phyloP scores from a whole-genome alignment of 257 asterid genomes.

The Primulina tabacum region DNA sequence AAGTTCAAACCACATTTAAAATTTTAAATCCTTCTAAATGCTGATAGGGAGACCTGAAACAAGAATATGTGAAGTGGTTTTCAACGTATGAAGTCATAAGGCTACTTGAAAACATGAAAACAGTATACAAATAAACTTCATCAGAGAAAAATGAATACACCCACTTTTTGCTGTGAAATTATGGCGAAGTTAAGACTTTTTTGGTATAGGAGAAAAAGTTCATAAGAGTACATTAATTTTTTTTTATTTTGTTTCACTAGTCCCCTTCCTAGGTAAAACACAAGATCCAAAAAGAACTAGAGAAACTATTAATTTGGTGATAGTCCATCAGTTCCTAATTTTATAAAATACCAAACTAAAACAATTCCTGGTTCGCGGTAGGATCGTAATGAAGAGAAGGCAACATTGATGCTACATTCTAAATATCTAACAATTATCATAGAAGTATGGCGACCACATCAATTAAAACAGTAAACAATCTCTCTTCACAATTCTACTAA shows the following conservation, averaged over 20 bases:
- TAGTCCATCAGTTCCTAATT: not conserved
- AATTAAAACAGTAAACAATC: too few relatives aligned
- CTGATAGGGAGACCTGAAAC: not conserved
- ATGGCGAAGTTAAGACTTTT: not conserved
- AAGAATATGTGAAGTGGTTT: not conserved
- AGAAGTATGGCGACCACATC: not conserved
- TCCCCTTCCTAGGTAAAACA: constrained; percentile 1
- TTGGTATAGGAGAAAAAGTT: not conserved
- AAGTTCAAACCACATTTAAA: constrained; percentile 5
- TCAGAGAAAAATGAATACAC: not conserved
- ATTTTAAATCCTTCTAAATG: constrained; percentile 1
- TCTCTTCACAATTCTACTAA: not conserved
- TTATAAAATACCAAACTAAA: not conserved
- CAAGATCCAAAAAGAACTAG: not conserved
- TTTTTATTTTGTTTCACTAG: not conserved
- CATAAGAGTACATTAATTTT: not conserved
- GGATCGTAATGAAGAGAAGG: not conserved
- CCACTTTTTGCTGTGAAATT: not conserved
- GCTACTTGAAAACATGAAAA: constrained; percentile 10
- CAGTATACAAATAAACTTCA: constrained; percentile 2
- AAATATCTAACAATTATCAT: too few relatives aligned
- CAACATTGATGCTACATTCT: not conserved
- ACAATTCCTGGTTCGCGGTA: not conserved
- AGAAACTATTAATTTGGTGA: not conserved
- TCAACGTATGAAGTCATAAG: not conserved